Percentiles rank a stretch among this genome's conserved stretches.
Evolutionary conservation across 495 filamentous ascomycete species (phyloP).

Genomic region (Astrothelium macrocarpum): DNA sequence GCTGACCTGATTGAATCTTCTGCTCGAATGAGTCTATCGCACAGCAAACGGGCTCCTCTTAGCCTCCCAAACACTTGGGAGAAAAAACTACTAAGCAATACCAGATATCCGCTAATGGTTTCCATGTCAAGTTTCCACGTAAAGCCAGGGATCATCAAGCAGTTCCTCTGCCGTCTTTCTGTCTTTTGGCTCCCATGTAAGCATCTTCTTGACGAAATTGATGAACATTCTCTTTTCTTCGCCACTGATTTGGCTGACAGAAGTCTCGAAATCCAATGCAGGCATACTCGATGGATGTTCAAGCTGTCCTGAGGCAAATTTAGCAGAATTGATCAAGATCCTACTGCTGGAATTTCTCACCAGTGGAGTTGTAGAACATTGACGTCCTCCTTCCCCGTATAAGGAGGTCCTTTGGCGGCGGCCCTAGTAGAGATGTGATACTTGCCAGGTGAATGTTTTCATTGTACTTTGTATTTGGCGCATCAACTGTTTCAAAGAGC

Average conservation of each 20-base stretch:
- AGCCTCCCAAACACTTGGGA: background rate
- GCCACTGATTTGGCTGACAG: constrained; percentile 17
- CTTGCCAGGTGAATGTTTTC: constrained; percentile 6
- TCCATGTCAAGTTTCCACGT: background rate
- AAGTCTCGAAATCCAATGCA: constrained; percentile 23
- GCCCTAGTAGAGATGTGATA: constrained; percentile 12
- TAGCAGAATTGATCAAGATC: constrained; percentile 7
- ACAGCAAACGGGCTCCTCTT: background rate
- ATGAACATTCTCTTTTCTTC: constrained; percentile 31
- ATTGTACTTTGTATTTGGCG: background rate
- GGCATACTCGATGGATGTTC: constrained; percentile 13
- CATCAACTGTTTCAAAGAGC: constrained; percentile 1
- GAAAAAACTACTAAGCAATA: no score
- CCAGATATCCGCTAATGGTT: background rate
- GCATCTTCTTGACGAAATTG: constrained; percentile 28
- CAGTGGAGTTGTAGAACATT: constrained; percentile 17
- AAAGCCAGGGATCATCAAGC: constrained; percentile 29
- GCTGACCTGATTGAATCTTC: background rate
- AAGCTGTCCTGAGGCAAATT: constrained; percentile 14
- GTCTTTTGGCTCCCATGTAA: constrained; percentile 31
- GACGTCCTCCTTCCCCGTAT: constrained; percentile 18
- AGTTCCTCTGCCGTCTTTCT: constrained; percentile 30
- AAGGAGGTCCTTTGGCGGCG: constrained; percentile 16
- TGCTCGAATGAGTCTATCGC: background rate
- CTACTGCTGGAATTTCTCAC: constrained; percentile 9